Evolutionary conservation across 2,329 filamentous ascomycete species (phyloP).

Genomic region (Chaetomiaceae sp.): DNA sequence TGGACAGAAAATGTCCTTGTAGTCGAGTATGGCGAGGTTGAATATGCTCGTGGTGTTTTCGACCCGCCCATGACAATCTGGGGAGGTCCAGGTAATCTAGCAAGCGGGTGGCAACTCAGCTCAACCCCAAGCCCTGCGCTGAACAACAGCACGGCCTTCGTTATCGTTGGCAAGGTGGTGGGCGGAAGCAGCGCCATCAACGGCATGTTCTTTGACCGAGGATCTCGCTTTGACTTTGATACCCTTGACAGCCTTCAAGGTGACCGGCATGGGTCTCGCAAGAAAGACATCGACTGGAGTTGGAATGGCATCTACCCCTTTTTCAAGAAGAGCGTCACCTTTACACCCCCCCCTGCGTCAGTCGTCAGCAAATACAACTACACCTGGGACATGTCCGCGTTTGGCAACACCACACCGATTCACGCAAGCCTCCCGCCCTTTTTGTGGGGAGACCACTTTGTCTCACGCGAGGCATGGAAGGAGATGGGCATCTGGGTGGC

Average conservation of each 20-base stretch:
- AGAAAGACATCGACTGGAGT: conserved; percentile 30
- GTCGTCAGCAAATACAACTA: conserved; percentile 17
- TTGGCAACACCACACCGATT: conserved; percentile 29
- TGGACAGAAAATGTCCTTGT: conserved; percentile 21
- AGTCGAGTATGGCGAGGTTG: conserved; percentile 25
- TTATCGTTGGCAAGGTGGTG: conserved; percentile 34
- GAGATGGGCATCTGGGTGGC: conserved; percentile 27
- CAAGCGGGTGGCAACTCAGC: conserved; percentile 18
- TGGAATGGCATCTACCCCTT: conserved; percentile 34
- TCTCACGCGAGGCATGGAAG: conserved; percentile 21
- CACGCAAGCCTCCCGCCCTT: conserved; percentile 34
- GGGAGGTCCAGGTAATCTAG: neutral
- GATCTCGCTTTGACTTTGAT: conserved; percentile 33
- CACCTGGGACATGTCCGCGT: conserved; percentile 23
- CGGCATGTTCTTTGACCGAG: conserved; percentile 37
- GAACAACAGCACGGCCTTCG: conserved; percentile 28
- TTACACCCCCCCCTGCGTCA: conserved; percentile 25
- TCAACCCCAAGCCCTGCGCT: conserved; percentile 17
- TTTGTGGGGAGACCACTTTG: conserved; percentile 29
- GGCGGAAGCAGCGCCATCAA: conserved; percentile 36
- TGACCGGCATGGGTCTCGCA: conserved; percentile 10
- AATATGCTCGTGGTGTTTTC: conserved; percentile 18
- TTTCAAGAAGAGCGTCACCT: conserved; percentile 35
- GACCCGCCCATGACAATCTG: conserved; percentile 23
- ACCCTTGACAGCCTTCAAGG: conserved; percentile 29